Base-by-base conservation (phyloP, 2,329 filamentous ascomycete genomes). In the Ophiostoma australiae region DNA sequence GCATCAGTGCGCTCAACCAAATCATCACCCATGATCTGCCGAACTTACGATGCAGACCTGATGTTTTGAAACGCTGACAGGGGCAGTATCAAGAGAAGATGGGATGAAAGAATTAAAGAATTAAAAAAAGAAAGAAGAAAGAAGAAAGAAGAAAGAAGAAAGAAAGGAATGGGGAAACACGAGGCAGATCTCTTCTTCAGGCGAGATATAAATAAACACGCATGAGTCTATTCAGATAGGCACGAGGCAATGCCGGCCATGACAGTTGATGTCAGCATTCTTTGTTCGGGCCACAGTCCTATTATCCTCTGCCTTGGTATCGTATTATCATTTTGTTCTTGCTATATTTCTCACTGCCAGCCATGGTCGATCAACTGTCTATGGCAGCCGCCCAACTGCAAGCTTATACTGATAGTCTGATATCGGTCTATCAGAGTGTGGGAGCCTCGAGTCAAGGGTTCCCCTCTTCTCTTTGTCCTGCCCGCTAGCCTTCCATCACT, bases 1-100 rank as follows among this genome's bases (percentile, higher is more conserved):
- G 20, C 4, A 7, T 20, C 48, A 52, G 39, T 41, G 39, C 39
- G 39, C 39, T 52, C 48, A 7, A n/a, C 48, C 6, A 11, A 0
- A 20, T 52, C 6, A 7, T 5, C 7, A 58, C 31, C 52, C 2
- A 58, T 58, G 52, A 27, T 58, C 52, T 58, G 52, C 52, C 52
- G 23, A 3, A 17, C 5, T 5, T 27, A 58, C 52, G 52, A 27
- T 58, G 7, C n/a, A 23, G 17, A 15, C 58, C 33, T 35, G 58
- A 63, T 63, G 58, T 33, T 17, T 63, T 27, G 58, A 58, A 27
- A 58, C 11, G 58, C 27, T 63, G 58, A 63, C 52, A 58, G 52
- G 23, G 52, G 52, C n/a, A 58, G 48, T 23, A 17, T n/a, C 48
- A 52, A 17, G n/a, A 10, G 27, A 48, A 48, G 7, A 58, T 58